Evolutionary conservation across 208 protist species (phyloP).

Genomic region (Trypanosoma melophagium): DNA sequence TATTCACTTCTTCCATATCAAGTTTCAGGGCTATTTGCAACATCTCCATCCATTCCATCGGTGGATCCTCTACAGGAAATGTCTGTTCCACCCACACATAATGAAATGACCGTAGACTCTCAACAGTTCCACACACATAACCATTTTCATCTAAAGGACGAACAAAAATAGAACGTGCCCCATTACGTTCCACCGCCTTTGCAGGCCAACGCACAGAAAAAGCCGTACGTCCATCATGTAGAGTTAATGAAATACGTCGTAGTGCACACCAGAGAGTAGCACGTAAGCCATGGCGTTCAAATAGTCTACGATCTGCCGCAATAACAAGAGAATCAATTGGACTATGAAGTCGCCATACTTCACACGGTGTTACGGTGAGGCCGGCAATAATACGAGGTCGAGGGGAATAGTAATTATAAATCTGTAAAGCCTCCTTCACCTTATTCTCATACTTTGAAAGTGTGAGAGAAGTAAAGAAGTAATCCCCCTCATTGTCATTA

Average conservation of each 20-base stretch:
- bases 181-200: conserved; percentile 41
- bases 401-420: conserved; percentile 74
- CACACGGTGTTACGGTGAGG: conserved; percentile 29
- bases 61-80: conserved; percentile 60
- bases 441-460: conserved; percentile 62
- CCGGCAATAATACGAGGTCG: conserved; percentile 56
- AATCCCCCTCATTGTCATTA: conserved; percentile 32
- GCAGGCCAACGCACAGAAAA: conserved; percentile 87
- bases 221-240: conserved; percentile 52
- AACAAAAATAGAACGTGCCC: conserved; percentile 35
- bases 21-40: conserved; percentile 58
- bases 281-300: conserved; percentile 35
- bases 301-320: conserved; percentile 32
- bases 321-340: conserved; percentile 57
- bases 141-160: conserved; percentile 25
- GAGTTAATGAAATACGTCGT: conserved; percentile 63
- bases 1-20: conserved; percentile 33
- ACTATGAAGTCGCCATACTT: conserved; percentile 32
- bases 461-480: conserved; percentile 72
- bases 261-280: conserved; percentile 73
- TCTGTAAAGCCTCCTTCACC: conserved; percentile 58
- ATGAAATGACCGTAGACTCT: conserved; percentile 21
- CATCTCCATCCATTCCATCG: conserved; percentile 63
- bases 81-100: conserved; percentile 61
- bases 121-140: conserved; percentile 15